These are phyloP conservation scores for Exobasidium rhododendri DNA, from an alignment of 1,284 basidiomycete genomes.

Conservation along the genomic window DNA sequence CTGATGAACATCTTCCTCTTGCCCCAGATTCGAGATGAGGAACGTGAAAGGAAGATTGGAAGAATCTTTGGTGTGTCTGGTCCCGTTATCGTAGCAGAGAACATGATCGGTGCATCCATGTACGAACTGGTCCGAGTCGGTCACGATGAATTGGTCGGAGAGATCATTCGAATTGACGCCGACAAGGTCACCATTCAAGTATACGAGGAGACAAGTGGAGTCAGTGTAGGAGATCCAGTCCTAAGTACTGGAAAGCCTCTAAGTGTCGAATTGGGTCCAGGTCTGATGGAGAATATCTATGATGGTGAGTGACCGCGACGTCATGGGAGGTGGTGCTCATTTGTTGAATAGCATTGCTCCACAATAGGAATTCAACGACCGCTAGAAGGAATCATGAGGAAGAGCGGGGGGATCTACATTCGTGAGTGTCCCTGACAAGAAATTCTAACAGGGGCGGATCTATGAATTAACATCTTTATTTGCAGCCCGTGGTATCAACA, in stretches of 20 bases:
- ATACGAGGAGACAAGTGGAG: slow-evolving; percentile 75
- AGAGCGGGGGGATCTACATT: slow-evolving; percentile 97
- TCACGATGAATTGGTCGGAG: slow-evolving; percentile 53
- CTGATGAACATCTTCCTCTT: not conserved
- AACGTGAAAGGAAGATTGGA: slow-evolving; percentile 45
- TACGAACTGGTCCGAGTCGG: slow-evolving; percentile 55
- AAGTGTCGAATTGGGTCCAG: slow-evolving; percentile 94
- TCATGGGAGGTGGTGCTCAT: not conserved
- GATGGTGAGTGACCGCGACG: slow-evolving; percentile 63
- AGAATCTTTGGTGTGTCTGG: slow-evolving; percentile 52
- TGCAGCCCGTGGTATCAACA: slow-evolving; percentile 75
- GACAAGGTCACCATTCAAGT: slow-evolving; percentile 86
- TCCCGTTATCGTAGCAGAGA: slow-evolving; percentile 53
- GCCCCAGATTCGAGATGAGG: slow-evolving; percentile 48
- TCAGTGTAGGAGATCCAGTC: slow-evolving; percentile 96
- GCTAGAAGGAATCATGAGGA: slow-evolving; percentile 84
- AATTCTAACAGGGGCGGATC: not conserved
- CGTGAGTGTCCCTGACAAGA: slow-evolving; percentile 62
- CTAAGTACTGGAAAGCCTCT: slow-evolving; percentile 94
- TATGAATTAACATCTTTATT: slow-evolving; percentile 2
- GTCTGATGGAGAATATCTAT: slow-evolving; percentile 96
- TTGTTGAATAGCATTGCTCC: not conserved
- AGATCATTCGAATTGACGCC: slow-evolving; percentile 53
- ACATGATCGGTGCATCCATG: slow-evolving; percentile 54
- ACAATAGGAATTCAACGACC: slow-evolving; percentile 49